Base-by-base conservation (phyloP, 768 basidiomycete genomes). In the Punctularia strigosozonata region DNA sequence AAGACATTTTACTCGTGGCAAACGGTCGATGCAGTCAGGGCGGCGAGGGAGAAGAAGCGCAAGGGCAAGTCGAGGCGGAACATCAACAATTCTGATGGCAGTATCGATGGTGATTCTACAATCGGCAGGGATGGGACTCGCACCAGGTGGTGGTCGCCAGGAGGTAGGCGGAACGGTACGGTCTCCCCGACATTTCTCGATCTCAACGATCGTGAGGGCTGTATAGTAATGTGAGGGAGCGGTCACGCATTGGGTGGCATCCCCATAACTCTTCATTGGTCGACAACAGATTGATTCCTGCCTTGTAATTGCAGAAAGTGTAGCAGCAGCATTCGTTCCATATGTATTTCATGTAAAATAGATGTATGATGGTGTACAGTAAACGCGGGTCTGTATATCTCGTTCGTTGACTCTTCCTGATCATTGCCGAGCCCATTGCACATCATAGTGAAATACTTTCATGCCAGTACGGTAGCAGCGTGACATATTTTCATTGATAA, bases 1-100 rank as follows among this genome's bases (percentile, higher is more conserved):
- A 88, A 88, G 70, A 77, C 80, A 19, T 91, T 88, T 56, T 80
- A 83, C 56, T 76, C 80, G 36, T 87, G 83, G 82, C 82, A 88
- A 64, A 80, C 73, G 7, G 85, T 90, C 25, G 87, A 89, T 52
- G 74, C 77, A 0, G 85, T 88, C 35, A 67, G 68, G 42, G 62
- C 67, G 24, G 70, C 67, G 38, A 66, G 81, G 51, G 80, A 79
- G 65, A 80, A 75, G 63, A 65, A 74, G 45, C 68, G 74, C 42
- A 83, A 75, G 57, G 48, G 65, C 31, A 50, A 48, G 37, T 60
- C 62, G 38, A 64, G 66, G 52, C 62, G 73, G 39, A 57, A 56
- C 4, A 61, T 55, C n/a, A n/a, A n/a, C 33, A 71, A 64, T 38
- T 58, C 55, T 31, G 59, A 54, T 23, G 52, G 49, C 32, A 59